Base-by-base conservation (phyloP, 2,329 filamentous ascomycete species). In the Didymella lethalis region DNA sequence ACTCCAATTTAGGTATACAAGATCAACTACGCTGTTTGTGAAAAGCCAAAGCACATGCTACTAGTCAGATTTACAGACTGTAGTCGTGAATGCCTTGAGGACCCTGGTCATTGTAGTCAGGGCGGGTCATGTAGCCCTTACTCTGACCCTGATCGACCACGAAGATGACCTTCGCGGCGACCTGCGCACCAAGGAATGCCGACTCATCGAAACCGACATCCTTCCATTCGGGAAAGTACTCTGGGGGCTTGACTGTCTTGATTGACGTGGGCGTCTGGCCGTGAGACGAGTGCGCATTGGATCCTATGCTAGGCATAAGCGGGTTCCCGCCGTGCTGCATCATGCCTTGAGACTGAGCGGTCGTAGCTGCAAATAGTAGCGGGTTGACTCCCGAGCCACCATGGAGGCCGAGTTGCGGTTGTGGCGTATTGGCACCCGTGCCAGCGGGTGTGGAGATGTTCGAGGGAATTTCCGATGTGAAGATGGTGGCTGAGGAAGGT, bases 391-490 rank as follows among this genome's bases (percentile, higher is more conserved):
- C 86, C 81, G 79, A 87, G 74, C 81, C 66, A 69, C 79, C 69
- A 65, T 82, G 75, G 70, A 82, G 72, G 68, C 73, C 77, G 71
- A 79, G 66, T 60, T 81, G 77, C 72, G 88, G 72, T 2, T 91
- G 92, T 0, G 95, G 96, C 1, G 94, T 98, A 77, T 96, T 95
- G 16, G 93, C 88, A 32, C 94, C 94, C 0, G 94, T 98, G 20
- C 92, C 93, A 11, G 90, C 85, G 1, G 95, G 95, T 0, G 95
- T 98, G 29, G 91, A 93, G 74, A 97, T 86, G 78, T 95, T 94
- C 8, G 93, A 97, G 7, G 95, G 95, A 36, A 98, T 88, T 78
- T 99, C 95, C 23, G 93, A 97, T 34, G 93, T 97, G 83, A 98
- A 98, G 71, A 98, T 98, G 41, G 93, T 97, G 49, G 92, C 93